Conservation (phyloP, 257 asterid species). For the Fraxinus pennsylvanica region DNA sequence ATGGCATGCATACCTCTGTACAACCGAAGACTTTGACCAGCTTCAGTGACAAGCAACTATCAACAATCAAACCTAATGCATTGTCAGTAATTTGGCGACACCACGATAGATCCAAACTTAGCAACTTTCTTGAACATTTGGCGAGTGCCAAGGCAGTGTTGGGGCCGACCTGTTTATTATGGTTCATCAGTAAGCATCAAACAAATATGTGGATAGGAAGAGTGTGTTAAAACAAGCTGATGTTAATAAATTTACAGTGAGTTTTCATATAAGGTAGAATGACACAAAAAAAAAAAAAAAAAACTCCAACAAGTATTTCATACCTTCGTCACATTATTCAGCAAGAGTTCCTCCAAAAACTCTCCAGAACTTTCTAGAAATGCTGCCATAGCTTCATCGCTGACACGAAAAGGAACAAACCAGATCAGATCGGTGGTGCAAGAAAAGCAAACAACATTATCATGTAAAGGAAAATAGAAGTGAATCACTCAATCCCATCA, state of each 20-base stretch:
- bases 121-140: conserved; percentile 47
- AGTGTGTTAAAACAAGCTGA: background rate
- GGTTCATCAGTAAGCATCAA: conserved; percentile 19
- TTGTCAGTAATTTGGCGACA: conserved; percentile 55
- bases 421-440: background rate
- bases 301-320: conserved; percentile 2
- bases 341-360: conserved; percentile 61
- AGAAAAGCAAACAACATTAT: background rate
- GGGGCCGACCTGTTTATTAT: conserved; percentile 50
- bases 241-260: background rate
- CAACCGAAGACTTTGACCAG: conserved; percentile 78
- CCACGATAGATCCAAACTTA: conserved; percentile 75
- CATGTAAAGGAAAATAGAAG: background rate
- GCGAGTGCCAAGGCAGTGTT: conserved; percentile 66
- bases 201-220: background rate
- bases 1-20: conserved; percentile 54
- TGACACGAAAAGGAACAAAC: conserved; percentile 21
- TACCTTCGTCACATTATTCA: conserved; percentile 67
- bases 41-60: conserved; percentile 69
- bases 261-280: no score
- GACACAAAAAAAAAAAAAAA: background rate
- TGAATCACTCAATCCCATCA: background rate
- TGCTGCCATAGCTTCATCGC: conserved; percentile 86
- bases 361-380: conserved; percentile 76
- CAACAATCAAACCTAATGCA: conserved; percentile 75